Conservation (phyloP, 108 stramenopile genomes). For the Mediolabrus comicus region DNA sequence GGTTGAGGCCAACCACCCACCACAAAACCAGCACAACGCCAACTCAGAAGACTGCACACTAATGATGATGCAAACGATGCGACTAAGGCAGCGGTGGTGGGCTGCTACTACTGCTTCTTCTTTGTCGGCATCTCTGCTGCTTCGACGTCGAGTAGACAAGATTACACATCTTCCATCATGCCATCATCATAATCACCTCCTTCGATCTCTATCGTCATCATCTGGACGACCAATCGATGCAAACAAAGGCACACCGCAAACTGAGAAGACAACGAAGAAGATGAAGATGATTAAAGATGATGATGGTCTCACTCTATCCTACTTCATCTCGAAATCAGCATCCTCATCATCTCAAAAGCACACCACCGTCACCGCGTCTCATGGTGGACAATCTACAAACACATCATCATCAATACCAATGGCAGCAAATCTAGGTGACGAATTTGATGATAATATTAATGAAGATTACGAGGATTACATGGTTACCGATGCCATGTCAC, state of each 20-base stretch:
- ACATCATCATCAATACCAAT: conserved; percentile 3
- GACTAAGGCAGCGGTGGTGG: too few relatives aligned
- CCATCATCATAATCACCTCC: too few relatives aligned
- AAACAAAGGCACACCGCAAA: too few relatives aligned
- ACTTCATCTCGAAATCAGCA: conserved; percentile 24
- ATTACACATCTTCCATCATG: neutral
- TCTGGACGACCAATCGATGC: neutral
- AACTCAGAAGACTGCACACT: too few relatives aligned
- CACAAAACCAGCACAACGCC: too few relatives aligned
- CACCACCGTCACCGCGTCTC: neutral
- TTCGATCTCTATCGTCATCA: neutral
- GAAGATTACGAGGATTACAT: conserved; percentile 8
- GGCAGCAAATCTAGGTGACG: conserved; percentile 31
- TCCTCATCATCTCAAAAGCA: neutral
- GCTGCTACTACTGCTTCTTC: too few relatives aligned
- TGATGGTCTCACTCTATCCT: conserved; percentile 30
- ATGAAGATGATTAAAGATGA: neutral
- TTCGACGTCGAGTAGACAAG: too few relatives aligned
- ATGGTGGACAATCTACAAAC: neutral
- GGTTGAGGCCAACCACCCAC: too few relatives aligned
- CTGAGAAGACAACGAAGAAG: neutral
- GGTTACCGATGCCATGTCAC: conserved; percentile 26
- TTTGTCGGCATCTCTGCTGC: too few relatives aligned
- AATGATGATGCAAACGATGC: too few relatives aligned
- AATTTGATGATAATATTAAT: conserved; percentile 26